phyloP scores from a whole-genome alignment of 73 alveolate genomes.

The Stentor roeselii region DNA sequence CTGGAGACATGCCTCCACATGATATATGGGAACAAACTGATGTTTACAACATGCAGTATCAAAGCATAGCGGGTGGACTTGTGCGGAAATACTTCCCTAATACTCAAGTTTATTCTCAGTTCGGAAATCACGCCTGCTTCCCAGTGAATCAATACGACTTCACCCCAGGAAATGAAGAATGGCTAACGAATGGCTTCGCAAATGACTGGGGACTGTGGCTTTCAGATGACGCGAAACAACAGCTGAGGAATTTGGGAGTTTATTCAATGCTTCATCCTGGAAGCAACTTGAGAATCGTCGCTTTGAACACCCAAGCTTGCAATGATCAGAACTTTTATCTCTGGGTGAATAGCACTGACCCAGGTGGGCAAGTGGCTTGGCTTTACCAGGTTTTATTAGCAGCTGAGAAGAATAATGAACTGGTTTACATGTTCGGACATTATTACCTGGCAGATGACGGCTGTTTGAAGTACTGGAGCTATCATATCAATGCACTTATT shows the following conservation, averaged over 20 bases:
- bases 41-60: conserved; percentile 48
- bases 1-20: conserved; percentile 70
- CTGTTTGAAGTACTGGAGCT: conserved; percentile 65
- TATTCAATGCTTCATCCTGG: conserved; percentile 43
- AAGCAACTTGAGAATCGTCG: conserved; percentile 71
- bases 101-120: conserved; percentile 58
- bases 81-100: conserved; percentile 47
- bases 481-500: conserved; percentile 63
- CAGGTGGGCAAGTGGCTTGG: conserved; percentile 66
- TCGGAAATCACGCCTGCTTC: conserved; percentile 68
- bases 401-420: conserved; percentile 74
- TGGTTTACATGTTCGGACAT: conserved; percentile 77
- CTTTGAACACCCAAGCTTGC: conserved; percentile 73
- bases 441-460: conserved; percentile 59
- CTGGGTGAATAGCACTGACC: conserved; percentile 69
- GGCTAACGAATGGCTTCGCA: neutral
- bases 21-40: conserved; percentile 57
- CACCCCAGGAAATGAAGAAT: conserved; percentile 42
- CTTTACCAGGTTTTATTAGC: conserved; percentile 54
- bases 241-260: conserved; percentile 57
- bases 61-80: conserved; percentile 45
- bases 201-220: conserved; percentile 17
- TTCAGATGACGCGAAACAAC: conserved; percentile 51
- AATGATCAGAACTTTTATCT: conserved; percentile 69
- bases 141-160: conserved; percentile 56